Base-by-base conservation (phyloP, 495 filamentous ascomycete genomes). In the Xylaria venustula region DNA sequence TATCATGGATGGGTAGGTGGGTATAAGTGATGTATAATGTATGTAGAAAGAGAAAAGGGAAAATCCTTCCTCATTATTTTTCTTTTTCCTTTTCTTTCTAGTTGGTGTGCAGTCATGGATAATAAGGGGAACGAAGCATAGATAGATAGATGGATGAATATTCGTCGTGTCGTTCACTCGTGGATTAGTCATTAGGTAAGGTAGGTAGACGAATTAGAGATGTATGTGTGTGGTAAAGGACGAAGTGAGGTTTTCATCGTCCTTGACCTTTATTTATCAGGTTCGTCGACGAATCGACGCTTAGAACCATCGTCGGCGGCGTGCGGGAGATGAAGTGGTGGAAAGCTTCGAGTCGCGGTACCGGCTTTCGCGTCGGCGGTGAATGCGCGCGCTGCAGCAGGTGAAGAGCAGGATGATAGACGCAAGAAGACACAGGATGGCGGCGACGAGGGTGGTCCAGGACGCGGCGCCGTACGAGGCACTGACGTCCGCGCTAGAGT, bases 321-420 rank as follows among this genome's bases (percentile, higher is more conserved):
- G 37, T 30, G 50, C n/a, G 20, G 42, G 22, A 7, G 34, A 25
- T 12, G 53, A 23, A 14, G 58, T 26, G 2, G 36, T 14, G 0
- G 23, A 9, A 20, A 53, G 2, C 50, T 61, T 61, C 14, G 41
- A 11, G 19, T 54, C 58, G 14, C 32, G 49, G 47, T 61, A 51
- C 14, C 63, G 52, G 1, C n/a, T 6, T 7, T 68, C 61, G 50
- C 67, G 66, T 1, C 70, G 53, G 32, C 66, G 64, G 53, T 75
- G 70, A 47, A 76, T 30, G n/a, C 77, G 54, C 0, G 69, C 71
- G 19, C 70, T 74, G 73, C 75, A 85, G 76, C 84, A 87, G 4
- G 82, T 83, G 60, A 86, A 79, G 63, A 87, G 78, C 15, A 87
- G 77, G 20, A 85, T 63, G 47, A 86, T 54, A 11, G 81, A 81